phyloP scores from a whole-genome alignment of 345 rosid genomes.

The Gynandropsis gynandra region DNA sequence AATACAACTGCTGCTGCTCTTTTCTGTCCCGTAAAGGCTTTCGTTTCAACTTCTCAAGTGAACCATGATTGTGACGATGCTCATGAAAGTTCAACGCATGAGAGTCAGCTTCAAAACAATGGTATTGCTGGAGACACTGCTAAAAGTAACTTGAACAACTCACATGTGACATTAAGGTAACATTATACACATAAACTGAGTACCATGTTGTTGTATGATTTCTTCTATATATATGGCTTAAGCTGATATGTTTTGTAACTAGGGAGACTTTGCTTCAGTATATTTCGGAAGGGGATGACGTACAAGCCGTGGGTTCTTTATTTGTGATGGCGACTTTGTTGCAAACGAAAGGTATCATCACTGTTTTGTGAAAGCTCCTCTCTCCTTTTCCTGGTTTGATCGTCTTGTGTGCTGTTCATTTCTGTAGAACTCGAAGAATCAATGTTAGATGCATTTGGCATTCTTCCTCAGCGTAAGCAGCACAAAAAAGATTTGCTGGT shows the following conservation, averaged over 20 bases:
- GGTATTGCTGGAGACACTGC: constrained; percentile 26
- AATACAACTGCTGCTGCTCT: constrained; percentile 85
- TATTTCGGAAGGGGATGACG: constrained; percentile 62
- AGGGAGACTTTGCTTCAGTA: constrained; percentile 77
- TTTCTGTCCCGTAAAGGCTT: constrained; percentile 62
- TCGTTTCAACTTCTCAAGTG: constrained; percentile 39
- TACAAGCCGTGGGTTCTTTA: constrained; percentile 72
- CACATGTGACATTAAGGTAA: constrained; percentile 60
- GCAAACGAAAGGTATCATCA: constrained; percentile 84
- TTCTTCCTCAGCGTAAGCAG: constrained; percentile 94
- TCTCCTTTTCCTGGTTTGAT: constrained; percentile 17
- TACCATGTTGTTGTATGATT: constrained; percentile 5
- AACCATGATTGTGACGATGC: constrained; percentile 49
- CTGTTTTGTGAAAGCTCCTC: constrained; percentile 15
- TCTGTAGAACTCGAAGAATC: constrained; percentile 81
- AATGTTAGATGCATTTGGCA: constrained; percentile 95
- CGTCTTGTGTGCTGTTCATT: constrained; percentile 8
- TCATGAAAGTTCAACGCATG: constrained; percentile 28
- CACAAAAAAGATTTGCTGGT: constrained; percentile 92
- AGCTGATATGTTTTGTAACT: constrained; percentile 16
- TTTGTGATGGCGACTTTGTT: constrained; percentile 77
- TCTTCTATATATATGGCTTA: background rate
- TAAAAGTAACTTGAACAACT: constrained; percentile 25
- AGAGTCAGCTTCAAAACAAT: constrained; percentile 33
- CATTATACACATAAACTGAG: background rate